phyloP scores from a whole-genome alignment of 1,284 basidiomycete species.

The Gymnopus androsaceus region DNA sequence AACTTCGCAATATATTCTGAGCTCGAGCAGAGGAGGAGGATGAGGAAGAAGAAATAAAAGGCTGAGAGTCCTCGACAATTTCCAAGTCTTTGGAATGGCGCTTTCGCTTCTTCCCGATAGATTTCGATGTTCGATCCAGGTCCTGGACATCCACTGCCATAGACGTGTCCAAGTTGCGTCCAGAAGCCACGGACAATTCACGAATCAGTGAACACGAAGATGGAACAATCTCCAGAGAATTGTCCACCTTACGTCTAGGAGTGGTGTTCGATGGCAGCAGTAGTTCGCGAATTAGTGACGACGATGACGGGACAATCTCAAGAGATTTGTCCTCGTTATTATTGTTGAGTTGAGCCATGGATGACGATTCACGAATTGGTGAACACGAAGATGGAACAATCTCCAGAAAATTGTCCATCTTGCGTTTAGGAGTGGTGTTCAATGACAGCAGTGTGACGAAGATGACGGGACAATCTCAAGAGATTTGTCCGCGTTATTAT shows the following conservation, averaged over 20 bases:
- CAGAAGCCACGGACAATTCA: too few relatives aligned
- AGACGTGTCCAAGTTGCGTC: neutral
- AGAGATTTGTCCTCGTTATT: neutral
- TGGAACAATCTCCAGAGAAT: too few relatives aligned
- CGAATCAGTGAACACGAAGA: too few relatives aligned
- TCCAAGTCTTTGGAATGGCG: neutral
- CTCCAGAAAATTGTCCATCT: too few relatives aligned
- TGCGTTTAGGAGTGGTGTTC: neutral
- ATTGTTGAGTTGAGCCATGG: too few relatives aligned
- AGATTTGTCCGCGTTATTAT: neutral
- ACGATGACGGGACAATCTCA: neutral
- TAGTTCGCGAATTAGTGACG: neutral
- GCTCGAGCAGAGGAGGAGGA: too few relatives aligned
- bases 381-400: too few relatives aligned
- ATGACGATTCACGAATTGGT: too few relatives aligned
- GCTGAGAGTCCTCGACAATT: too few relatives aligned
- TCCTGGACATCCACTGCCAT: neutral
- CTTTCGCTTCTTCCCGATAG: neutral
- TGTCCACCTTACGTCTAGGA: too few relatives aligned
- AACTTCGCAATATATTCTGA: too few relatives aligned
- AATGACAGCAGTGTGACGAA: neutral
- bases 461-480: neutral
- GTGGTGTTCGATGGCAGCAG: neutral
- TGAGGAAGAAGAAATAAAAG: too few relatives aligned
- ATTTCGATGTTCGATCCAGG: neutral